A percentile compares a stretch with the other conserved stretches of the same genome.
These are phyloP conservation scores for sorghum (Sorghum bicolor) DNA, from an alignment of 176 grass and related monocot species.

Conservation along the genomic window DNA sequence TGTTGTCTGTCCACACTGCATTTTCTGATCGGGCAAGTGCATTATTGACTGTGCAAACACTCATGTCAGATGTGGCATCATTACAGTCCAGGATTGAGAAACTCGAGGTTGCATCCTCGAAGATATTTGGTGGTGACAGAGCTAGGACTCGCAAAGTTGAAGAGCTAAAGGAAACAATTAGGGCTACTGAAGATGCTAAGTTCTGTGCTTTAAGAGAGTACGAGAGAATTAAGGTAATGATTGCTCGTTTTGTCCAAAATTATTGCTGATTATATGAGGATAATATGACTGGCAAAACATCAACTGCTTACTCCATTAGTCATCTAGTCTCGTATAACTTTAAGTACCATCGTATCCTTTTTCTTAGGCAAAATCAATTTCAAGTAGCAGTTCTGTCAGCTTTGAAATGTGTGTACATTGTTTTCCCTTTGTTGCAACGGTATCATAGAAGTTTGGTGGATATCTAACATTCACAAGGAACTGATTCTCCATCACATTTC, in stretches of 20 bases:
- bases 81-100: conserved; percentile 75
- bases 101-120: conserved; percentile 81
- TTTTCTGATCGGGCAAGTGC: conserved; percentile 93
- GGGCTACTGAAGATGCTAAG: conserved; percentile 86
- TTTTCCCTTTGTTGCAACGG: not conserved
- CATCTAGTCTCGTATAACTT: not conserved
- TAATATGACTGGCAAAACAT: not conserved
- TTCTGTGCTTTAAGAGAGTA: conserved; percentile 85
- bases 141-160: conserved; percentile 71
- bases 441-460: not conserved
- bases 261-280: not conserved
- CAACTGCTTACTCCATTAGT: not conserved
- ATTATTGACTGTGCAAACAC: conserved; percentile 86
- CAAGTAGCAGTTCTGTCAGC: not conserved
- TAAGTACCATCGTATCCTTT: not conserved
- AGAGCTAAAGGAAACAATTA: conserved; percentile 80
- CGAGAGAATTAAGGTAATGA: conserved; percentile 89
- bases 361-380: not conserved
- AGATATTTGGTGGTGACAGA: conserved; percentile 95
- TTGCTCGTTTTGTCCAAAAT: conserved; percentile 3
- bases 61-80: conserved; percentile 89
- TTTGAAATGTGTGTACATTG: conserved; percentile 12
- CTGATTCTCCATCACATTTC: not conserved
- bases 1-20: conserved; percentile 81
- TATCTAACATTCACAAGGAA: conserved; percentile 5